Conservation (phyloP, 441 rosid species). For the Hura crepitans region DNA sequence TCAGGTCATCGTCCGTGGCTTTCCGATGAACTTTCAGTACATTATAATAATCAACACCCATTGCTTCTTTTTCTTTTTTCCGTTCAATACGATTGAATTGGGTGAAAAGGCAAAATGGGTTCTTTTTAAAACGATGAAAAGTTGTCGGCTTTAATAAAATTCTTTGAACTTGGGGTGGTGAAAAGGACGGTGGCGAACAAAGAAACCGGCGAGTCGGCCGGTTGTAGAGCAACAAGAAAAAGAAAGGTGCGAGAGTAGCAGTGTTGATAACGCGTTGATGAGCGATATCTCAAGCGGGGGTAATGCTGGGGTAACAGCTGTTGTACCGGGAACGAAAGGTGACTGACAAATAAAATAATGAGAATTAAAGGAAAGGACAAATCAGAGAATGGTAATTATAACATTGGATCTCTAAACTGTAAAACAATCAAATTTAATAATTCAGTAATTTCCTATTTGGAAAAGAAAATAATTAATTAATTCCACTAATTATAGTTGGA, state of each 20-base stretch:
- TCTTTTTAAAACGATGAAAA: not conserved
- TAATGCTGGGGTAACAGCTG: conserved; percentile 16
- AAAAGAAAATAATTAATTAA: no score
- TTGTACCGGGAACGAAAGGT: not conserved
- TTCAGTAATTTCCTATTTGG: no score
- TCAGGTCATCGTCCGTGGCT: conserved; percentile 66
- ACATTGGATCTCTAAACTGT: not conserved
- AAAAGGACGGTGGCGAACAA: not conserved
- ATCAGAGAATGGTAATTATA: conserved; percentile 6
- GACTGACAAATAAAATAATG: not conserved
- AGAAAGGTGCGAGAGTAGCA: not conserved
- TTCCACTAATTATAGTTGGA: no score
- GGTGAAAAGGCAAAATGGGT: not conserved
- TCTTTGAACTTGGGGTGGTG: not conserved
- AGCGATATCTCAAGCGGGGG: not conserved
- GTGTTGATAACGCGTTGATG: conserved; percentile 12
- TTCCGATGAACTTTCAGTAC: conserved; percentile 49
- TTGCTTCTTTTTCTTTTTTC: conserved; percentile 4
- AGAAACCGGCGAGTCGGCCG: conserved; percentile 17
- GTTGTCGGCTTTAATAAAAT: conserved; percentile 11
- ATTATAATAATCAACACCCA: conserved; percentile 87
- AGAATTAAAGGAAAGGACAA: not conserved
- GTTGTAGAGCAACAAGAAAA: not conserved
- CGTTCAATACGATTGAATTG: not conserved
- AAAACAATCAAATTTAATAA: no score